Conservation (phyloP, 805 yeast species). For the Sugiyamaella qingdaonensis region DNA sequence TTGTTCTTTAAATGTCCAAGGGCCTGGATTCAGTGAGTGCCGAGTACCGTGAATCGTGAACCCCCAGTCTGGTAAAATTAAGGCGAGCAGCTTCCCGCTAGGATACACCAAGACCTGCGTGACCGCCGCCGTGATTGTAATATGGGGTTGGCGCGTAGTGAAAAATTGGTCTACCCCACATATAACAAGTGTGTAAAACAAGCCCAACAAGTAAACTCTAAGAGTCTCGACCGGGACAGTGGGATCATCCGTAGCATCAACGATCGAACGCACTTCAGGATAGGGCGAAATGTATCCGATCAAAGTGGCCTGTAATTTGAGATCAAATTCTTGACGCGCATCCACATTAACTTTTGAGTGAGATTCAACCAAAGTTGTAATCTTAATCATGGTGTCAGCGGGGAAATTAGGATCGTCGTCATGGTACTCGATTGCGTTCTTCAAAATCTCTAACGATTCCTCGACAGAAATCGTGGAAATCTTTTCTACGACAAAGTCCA, state of each 20-base stretch:
- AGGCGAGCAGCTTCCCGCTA: constrained; percentile 40
- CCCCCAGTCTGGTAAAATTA: constrained; percentile 43
- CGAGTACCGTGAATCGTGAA: constrained; percentile 39
- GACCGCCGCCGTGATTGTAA: constrained; percentile 40
- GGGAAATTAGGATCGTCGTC: constrained; percentile 48
- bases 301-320: constrained; percentile 38
- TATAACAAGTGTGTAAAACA: constrained; percentile 46
- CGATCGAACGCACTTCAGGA: constrained; percentile 54
- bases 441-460: constrained; percentile 41
- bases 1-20: constrained; percentile 61
- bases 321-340: constrained; percentile 17
- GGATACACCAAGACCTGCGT: constrained; percentile 51
- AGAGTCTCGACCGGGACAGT: constrained; percentile 44
- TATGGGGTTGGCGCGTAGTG: constrained; percentile 49
- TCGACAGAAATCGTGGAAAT: constrained; percentile 29
- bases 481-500: constrained; percentile 19
- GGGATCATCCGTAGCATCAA: constrained; percentile 43
- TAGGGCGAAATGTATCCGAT: constrained; percentile 43
- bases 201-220: constrained; percentile 40
- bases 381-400: constrained; percentile 26
- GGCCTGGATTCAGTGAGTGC: constrained; percentile 51
- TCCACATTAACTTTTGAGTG: constrained; percentile 6
- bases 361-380: constrained; percentile 14
- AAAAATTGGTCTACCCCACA: constrained; percentile 54
- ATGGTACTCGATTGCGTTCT: constrained; percentile 40